Conservation (phyloP, 2,329 filamentous ascomycete species). For the Trichophyton mentagrophytes region DNA sequence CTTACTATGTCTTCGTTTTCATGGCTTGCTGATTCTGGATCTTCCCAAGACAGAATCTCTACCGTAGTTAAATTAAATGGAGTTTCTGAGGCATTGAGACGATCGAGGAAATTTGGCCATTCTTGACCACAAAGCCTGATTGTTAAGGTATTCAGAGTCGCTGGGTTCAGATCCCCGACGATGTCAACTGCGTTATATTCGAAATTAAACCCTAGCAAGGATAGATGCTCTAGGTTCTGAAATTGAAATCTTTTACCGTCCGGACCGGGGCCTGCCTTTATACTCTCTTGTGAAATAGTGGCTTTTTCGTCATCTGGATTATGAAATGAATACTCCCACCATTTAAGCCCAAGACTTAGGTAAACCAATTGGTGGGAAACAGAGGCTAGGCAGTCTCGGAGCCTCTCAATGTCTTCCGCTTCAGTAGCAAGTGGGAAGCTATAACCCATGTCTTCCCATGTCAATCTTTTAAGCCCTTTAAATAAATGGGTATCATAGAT, state of each 20-base stretch:
- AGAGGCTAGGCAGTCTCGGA: background rate
- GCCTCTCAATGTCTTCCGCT: background rate
- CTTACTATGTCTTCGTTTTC: background rate
- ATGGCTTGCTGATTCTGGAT: background rate
- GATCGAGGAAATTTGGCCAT: background rate
- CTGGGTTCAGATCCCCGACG: background rate
- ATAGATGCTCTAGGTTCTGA: background rate
- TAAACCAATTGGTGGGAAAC: background rate
- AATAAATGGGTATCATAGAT: background rate
- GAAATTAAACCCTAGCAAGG: background rate
- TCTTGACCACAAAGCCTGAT: background rate
- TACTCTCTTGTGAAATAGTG: background rate
- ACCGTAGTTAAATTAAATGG: background rate
- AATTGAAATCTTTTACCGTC: background rate
- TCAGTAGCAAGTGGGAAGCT: no score
- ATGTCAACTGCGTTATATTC: background rate
- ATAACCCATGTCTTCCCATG: background rate
- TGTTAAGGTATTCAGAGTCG: background rate
- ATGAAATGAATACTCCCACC: background rate
- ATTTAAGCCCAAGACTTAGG: background rate
- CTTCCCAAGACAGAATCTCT: background rate
- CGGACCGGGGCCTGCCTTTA: background rate
- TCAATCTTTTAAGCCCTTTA: background rate
- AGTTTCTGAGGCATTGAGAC: background rate
- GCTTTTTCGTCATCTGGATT: background rate